These are phyloP conservation scores for Taiozyma sp. DNA, from an alignment of 1,139 yeast genomes.

Conservation along the genomic window DNA sequence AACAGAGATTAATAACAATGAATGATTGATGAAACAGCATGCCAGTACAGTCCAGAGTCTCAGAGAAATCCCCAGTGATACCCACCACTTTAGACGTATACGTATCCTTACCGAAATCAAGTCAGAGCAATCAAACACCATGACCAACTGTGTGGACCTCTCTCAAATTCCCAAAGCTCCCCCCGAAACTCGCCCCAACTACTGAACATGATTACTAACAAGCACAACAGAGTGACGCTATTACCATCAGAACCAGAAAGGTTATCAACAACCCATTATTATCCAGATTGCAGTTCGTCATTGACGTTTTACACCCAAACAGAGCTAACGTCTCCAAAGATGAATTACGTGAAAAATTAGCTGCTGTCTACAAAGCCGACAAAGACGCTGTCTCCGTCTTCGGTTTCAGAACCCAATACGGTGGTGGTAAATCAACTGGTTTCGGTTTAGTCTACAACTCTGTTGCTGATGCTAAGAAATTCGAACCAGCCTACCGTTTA, in stretches of 20 bases:
- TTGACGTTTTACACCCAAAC: slow-evolving; percentile 99
- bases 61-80: neutral
- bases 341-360: slow-evolving; percentile 97
- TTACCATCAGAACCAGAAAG: slow-evolving; percentile 99
- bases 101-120: neutral
- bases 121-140: neutral
- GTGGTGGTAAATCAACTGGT: slow-evolving; percentile 99
- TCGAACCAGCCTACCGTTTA: slow-evolving; percentile 99
- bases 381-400: slow-evolving; percentile 98
- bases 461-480: slow-evolving; percentile 95
- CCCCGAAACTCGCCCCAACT: too few species aligned
- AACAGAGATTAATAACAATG: neutral
- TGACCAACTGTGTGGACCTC: neutral
- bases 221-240: slow-evolving; percentile 63
- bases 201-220: slow-evolving; percentile 16
- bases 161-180: neutral
- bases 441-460: slow-evolving; percentile 99
- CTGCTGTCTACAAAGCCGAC: slow-evolving; percentile 96
- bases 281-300: slow-evolving; percentile 99
- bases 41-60: too few species aligned
- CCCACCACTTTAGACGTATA: neutral
- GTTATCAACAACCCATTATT: slow-evolving; percentile 99
- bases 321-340: slow-evolving; percentile 99
- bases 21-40: neutral
- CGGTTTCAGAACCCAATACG: slow-evolving; percentile 99